Conservation (phyloP, 139 green algal genomes). For the Zygnema circumcarinatum region DNA sequence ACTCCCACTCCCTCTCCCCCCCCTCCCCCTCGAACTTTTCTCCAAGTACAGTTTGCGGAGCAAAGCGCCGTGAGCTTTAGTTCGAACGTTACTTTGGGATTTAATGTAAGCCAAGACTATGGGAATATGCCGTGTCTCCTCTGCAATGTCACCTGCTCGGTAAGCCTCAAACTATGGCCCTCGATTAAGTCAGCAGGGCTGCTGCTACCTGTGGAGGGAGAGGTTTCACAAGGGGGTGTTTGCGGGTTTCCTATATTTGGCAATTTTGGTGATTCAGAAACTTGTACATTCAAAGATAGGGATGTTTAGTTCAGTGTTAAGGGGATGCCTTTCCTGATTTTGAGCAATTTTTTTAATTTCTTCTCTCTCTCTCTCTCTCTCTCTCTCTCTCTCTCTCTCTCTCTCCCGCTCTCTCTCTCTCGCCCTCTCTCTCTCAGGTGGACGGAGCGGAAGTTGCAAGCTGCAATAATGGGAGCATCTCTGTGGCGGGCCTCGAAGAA, state of each 20-base stretch:
- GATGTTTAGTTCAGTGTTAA: no score
- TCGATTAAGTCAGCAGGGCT: no score
- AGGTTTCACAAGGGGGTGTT: no score
- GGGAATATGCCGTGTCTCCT: background rate
- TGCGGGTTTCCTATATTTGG: no score
- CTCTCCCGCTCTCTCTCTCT: background rate
- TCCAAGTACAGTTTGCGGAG: background rate
- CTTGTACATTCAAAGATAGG: no score
- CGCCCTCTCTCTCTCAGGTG: background rate
- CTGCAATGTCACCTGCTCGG: background rate
- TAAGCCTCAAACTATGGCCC: background rate
- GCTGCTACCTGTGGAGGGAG: no score
- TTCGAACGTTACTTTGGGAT: background rate
- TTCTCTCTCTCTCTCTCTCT: background rate
- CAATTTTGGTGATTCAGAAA: no score
- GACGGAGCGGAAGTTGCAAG: background rate
- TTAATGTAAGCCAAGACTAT: background rate
- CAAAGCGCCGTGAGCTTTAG: background rate
- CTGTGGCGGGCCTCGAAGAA: background rate
- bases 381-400: background rate
- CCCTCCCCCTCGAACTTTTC: background rate
- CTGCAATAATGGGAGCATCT: background rate
- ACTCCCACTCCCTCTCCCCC: no score
- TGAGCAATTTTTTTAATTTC: background rate
- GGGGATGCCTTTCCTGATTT: no score